Base-by-base conservation (phyloP, 2,329 filamentous ascomycete species). In the Atkinsonella texensis region DNA sequence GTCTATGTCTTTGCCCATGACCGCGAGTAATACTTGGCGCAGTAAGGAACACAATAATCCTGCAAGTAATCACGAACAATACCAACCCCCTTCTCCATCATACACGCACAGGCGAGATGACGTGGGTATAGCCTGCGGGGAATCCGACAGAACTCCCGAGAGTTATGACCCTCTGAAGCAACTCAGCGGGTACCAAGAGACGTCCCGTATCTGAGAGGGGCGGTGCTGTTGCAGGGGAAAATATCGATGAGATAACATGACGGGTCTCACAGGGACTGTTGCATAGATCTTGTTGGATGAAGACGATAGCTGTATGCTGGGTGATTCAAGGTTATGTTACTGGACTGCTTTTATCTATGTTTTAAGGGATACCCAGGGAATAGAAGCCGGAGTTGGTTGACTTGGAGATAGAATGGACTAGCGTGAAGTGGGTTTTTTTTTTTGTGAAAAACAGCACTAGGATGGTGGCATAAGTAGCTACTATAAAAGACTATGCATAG, bases 1-100 rank as follows among this genome's bases (percentile, higher is more conserved):
- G 23, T 51, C 52, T 13, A 55, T 53, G 1, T 51, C 44, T 3
- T 7, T 54, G 23, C 50, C 52, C 12, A 33, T 51, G 47, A 53
- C 48, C 2, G 32, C 52, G 9, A 13, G 50, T 15, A 13, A 23
- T 38, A 32, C 35, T 12, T 56, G 54, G 50, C 20, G 40, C 18
- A 23, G 5, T 13, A 8, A 33, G 38, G 15, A n/a, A 13, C 17
- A 15, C 8, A 10, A 6, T 10, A 45, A 32, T 17, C 8, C n/a
- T 28, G 20, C 7, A 31, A 43, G 28, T 20, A 3, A 12, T 31
- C 31, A 50, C 23, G 13, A 50, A 18, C 31, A 33, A 20, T 9
- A 38, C 10, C 9, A 13, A 33, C 15, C 33, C 11, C 9, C 12
- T 17, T 51, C n/a, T 17, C 48, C 8, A 15, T 48, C n/a, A n/a